Conservation (phyloP, 2,329 filamentous ascomycete species). For the Arthrobotrys megalospora region DNA sequence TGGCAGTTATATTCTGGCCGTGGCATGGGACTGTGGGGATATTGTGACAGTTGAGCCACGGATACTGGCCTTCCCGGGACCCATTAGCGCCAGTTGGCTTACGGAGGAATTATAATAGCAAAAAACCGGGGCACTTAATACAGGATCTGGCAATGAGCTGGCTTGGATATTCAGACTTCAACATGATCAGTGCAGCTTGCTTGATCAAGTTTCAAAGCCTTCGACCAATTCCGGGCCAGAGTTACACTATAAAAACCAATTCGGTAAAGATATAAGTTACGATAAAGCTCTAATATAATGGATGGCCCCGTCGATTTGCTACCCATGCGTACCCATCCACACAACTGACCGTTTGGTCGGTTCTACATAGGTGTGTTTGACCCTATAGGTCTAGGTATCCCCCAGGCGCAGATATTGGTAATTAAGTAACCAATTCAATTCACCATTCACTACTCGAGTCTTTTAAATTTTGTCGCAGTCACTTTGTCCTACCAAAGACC, state of each 20-base stretch:
- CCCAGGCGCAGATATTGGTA: background rate
- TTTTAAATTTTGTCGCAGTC: constrained; percentile 18
- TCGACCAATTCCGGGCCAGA: background rate
- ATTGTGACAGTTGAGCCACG: background rate
- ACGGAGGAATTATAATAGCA: constrained; percentile 4
- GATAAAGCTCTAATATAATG: no score
- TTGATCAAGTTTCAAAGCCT: no score
- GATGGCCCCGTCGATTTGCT: no score
- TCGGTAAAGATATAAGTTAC: background rate
- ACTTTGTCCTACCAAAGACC: background rate
- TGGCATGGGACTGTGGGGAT: constrained; percentile 10
- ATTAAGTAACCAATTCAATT: background rate
- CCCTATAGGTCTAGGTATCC: no score
- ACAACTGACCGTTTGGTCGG: background rate
- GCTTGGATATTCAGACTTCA: background rate
- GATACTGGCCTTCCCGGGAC: constrained; percentile 26
- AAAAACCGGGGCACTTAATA: constrained; percentile 16
- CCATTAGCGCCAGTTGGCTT: constrained; percentile 20
- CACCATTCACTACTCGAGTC: background rate
- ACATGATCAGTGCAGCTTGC: background rate
- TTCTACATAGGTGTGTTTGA: background rate
- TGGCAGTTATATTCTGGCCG: background rate
- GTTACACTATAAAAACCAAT: background rate
- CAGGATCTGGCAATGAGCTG: background rate
- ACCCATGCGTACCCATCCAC: background rate